A percentile compares a stretch with the other conserved stretches of the same genome.
These are phyloP conservation scores for Telfairia occidentalis DNA, from an alignment of 331 rosid genomes.

Conservation along the genomic window DNA sequence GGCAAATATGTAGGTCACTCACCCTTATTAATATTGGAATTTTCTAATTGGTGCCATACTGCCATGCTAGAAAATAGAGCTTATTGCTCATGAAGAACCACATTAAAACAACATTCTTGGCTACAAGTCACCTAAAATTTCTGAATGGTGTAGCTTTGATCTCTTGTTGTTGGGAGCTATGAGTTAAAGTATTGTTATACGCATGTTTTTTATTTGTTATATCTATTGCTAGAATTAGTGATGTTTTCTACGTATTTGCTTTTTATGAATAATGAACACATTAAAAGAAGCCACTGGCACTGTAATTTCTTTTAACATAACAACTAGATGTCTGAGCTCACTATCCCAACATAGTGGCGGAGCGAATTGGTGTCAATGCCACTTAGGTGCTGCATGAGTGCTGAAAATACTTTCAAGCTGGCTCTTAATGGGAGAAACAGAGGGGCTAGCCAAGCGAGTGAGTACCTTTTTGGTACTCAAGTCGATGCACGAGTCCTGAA, in stretches of 20 bases:
- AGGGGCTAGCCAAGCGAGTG: neutral
- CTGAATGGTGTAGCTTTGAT: neutral
- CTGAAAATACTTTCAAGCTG: neutral
- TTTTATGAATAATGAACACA: neutral
- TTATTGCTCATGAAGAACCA: neutral
- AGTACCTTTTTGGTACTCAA: neutral
- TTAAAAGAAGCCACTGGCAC: neutral
- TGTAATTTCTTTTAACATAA: neutral
- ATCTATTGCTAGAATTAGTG: neutral
- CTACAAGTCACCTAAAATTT: neutral
- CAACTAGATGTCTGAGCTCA: neutral
- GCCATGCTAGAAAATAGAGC: neutral
- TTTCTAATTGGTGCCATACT: conserved; percentile 1
- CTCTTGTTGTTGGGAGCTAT: neutral
- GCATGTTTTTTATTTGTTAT: neutral
- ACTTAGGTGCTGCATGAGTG: neutral
- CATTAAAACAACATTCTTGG: neutral
- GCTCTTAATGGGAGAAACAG: neutral
- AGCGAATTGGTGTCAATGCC: neutral
- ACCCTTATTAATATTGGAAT: conserved; percentile 3
- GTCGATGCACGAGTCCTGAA: neutral
- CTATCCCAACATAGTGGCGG: neutral
- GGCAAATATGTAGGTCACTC: conserved; percentile 50
- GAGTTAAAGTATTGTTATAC: neutral
- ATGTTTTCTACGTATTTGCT: neutral